These are phyloP conservation scores for Themeda triandra DNA, from an alignment of 176 grass and related monocot genomes.

Conservation along the genomic window DNA sequence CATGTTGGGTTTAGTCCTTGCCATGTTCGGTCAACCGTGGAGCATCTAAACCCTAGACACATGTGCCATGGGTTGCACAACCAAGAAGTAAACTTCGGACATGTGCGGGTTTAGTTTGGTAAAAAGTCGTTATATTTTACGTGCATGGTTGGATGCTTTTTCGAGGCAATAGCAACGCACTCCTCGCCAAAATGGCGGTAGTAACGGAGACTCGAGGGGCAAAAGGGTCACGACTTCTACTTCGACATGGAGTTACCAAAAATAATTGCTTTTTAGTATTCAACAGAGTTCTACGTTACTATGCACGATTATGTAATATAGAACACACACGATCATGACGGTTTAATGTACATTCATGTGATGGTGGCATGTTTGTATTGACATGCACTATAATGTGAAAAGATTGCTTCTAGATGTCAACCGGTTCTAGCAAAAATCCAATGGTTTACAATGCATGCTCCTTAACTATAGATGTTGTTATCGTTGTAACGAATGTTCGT, in stretches of 20 bases:
- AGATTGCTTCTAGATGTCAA: neutral
- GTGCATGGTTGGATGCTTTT: neutral
- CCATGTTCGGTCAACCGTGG: rapidly evolving
- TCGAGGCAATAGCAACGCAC: neutral
- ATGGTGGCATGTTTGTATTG: neutral
- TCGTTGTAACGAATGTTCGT: too few relatives aligned
- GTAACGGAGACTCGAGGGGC: neutral
- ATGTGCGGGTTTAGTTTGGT: neutral
- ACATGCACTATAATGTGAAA: neutral
- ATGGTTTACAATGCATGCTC: too few relatives aligned
- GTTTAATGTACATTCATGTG: neutral
- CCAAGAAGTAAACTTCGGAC: neutral
- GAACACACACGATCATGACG: neutral
- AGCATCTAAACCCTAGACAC: neutral
- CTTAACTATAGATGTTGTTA: too few relatives aligned
- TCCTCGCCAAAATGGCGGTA: neutral
- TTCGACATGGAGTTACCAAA: too few relatives aligned
- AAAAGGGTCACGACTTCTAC: neutral
- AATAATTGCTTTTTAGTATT: neutral
- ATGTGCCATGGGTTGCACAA: neutral
- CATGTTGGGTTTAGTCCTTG: too few relatives aligned
- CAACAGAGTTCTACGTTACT: neutral
- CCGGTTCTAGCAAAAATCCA: neutral
- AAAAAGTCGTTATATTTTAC: neutral
- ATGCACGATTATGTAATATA: neutral